A percentile compares a stretch with the other conserved stretches of the same genome.
phyloP scores from a whole-genome alignment of 768 basidiomycete species.

The Omphalotus guepiniiformis region DNA sequence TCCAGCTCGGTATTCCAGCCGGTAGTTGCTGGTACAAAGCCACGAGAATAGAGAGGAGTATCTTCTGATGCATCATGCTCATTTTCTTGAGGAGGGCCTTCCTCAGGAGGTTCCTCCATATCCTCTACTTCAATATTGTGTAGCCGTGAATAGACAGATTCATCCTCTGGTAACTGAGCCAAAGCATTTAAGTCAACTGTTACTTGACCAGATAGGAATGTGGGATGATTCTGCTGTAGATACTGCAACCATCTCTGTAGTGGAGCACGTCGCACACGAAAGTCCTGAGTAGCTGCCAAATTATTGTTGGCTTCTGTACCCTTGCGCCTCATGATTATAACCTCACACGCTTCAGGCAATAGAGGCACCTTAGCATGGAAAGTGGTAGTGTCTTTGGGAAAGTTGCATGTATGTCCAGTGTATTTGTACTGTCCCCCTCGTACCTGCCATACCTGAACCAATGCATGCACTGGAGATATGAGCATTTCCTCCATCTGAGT shows the following conservation, averaged over 20 bases:
- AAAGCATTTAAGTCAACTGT: too few species aligned
- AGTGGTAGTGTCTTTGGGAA: conserved; percentile 4
- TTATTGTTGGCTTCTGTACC: background rate
- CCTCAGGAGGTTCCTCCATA: too few species aligned
- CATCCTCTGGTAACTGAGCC: too few species aligned
- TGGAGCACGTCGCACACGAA: conserved; percentile 2
- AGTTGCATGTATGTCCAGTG: too few species aligned
- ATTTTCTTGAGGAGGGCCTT: background rate
- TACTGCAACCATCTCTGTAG: too few species aligned
- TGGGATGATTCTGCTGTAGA: too few species aligned
- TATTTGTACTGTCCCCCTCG: too few species aligned
- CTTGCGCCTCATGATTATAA: conserved; percentile 1
- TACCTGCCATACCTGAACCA: too few species aligned
- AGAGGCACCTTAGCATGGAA: conserved; percentile 11
- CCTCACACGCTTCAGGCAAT: conserved; percentile 10
- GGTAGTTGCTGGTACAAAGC: background rate
- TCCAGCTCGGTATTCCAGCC: background rate
- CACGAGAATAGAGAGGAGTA: too few species aligned
- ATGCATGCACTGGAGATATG: too few species aligned
- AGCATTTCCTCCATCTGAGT: too few species aligned
- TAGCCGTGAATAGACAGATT: background rate
- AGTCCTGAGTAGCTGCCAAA: background rate
- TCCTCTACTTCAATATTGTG: too few species aligned
- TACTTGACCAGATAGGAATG: background rate
- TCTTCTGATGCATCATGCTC: background rate